phyloP scores from a whole-genome alignment of 257 asterid species.

The Gardenia jasminoides region DNA sequence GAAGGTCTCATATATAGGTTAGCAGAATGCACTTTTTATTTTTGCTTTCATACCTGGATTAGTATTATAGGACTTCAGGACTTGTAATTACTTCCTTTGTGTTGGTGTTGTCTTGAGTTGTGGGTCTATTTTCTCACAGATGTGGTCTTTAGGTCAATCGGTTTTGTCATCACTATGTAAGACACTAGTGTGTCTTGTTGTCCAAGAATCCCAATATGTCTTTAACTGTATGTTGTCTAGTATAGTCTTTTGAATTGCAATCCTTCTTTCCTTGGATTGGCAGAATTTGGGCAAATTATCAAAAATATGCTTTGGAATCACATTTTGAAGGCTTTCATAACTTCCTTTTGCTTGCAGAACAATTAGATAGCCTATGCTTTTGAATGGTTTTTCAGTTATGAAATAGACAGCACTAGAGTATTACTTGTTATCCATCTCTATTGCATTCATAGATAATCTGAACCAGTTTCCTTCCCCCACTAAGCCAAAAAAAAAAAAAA shows the following conservation, averaged over 20 bases:
- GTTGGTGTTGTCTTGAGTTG: neutral
- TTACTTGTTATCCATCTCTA: neutral
- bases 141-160: neutral
- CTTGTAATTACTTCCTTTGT: neutral
- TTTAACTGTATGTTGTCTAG: neutral
- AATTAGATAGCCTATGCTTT: neutral
- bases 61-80: neutral
- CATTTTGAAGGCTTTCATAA: neutral
- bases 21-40: neutral
- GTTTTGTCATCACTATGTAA: neutral
- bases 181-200: neutral
- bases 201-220: neutral
- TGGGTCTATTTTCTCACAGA: neutral
- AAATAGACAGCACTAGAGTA: neutral
- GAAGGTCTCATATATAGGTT: conserved; percentile 92
- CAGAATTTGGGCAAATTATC: neutral
- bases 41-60: no score
- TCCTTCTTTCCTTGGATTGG: neutral
- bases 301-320: neutral
- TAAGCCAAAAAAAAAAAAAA: neutral
- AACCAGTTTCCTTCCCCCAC: neutral
- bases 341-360: neutral
- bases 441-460: neutral
- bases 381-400: neutral
- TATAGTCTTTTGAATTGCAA: neutral